Conservation (phyloP, 306 rosid genomes). For the Gastrolobium villosum region DNA sequence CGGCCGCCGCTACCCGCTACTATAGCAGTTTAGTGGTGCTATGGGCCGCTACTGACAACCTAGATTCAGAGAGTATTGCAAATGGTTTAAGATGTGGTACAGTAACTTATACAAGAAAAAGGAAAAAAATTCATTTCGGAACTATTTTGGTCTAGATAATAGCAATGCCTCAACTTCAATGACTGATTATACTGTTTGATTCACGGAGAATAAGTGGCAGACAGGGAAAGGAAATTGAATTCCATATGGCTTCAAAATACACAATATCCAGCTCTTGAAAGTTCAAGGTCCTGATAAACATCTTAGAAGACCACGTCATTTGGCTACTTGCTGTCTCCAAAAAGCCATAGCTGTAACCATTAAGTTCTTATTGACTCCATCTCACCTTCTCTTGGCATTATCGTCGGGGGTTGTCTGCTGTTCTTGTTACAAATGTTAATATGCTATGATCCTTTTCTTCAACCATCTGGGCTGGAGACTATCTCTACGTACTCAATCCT, state of each 20-base stretch:
- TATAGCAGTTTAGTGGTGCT: no score
- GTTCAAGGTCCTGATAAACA: constrained; percentile 12
- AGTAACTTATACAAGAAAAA: not conserved
- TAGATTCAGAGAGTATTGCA: not conserved
- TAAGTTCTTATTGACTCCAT: not conserved
- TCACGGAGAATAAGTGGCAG: constrained; percentile 20
- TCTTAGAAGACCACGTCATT: not conserved
- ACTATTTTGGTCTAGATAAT: constrained; percentile 14
- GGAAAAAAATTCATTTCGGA: not conserved
- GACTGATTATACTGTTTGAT: constrained; percentile 4
- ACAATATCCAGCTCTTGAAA: not conserved
- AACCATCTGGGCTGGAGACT: not conserved
- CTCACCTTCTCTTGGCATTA: constrained; percentile 17
- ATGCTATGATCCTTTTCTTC: not conserved
- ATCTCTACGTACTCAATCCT: constrained; percentile 16
- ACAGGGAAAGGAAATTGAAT: not conserved
- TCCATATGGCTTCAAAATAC: constrained; percentile 1
- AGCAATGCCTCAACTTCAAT: not conserved
- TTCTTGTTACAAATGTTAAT: not conserved
- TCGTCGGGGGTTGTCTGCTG: not conserved
- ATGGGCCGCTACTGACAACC: no score
- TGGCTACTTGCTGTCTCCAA: not conserved
- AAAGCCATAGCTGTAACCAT: not conserved
- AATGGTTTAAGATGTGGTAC: not conserved
- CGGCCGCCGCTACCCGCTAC: no score